Percentiles rank a stretch among this genome's conserved stretches.
These are phyloP conservation scores for Chiua virens DNA, from an alignment of 768 basidiomycete genomes.

Conservation along the genomic window DNA sequence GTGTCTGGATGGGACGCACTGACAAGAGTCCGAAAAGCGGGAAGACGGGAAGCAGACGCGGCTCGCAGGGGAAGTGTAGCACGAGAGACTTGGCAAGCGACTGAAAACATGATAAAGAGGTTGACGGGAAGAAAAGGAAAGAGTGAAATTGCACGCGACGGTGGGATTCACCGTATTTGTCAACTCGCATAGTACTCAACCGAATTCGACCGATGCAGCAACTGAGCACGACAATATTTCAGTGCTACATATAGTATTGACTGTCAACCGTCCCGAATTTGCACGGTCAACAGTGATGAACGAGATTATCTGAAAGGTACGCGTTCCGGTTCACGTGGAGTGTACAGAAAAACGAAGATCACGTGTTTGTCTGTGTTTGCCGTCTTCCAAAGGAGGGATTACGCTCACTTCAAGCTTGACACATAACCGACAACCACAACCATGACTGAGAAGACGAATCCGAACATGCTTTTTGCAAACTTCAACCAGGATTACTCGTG, in stretches of 20 bases:
- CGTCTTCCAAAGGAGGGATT: slow-evolving; percentile 8
- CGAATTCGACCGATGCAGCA: background rate
- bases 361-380: slow-evolving; percentile 19
- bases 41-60: slow-evolving; percentile 1
- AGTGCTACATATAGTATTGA: too few species aligned
- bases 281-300: too few species aligned
- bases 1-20: slow-evolving; percentile 14
- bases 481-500: slow-evolving; percentile 99
- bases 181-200: slow-evolving; percentile 16
- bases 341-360: background rate
- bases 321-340: too few species aligned
- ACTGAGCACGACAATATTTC: too few species aligned
- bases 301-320: too few species aligned
- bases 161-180: slow-evolving; percentile 16
- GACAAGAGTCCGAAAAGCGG: slow-evolving; percentile 22
- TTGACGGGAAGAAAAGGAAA: background rate
- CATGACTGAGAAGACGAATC: slow-evolving; percentile 41
- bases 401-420: background rate
- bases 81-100: slow-evolving; percentile 12
- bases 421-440: slow-evolving; percentile 13
- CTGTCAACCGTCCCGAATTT: background rate
- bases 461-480: slow-evolving; percentile 80
- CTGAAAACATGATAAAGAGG: slow-evolving; percentile 19
- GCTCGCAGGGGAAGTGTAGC: slow-evolving; percentile 4
- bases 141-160: background rate